Conservation (phyloP, 2,329 filamentous ascomycete genomes). For the Fonsecaea pedrosoi region DNA sequence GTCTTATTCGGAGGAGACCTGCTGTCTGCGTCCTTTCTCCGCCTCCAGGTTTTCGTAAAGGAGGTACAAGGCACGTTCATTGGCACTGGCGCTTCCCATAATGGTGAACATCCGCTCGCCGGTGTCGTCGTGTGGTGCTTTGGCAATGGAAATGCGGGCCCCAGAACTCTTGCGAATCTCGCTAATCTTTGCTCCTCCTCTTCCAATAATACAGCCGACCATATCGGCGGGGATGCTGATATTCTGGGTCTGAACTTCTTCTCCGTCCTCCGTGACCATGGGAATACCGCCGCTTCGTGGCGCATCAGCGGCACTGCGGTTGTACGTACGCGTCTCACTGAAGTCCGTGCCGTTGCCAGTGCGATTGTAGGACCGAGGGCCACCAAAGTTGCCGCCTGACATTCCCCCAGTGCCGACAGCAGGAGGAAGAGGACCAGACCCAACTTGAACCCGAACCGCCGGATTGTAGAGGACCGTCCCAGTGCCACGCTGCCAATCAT, state of each 20-base stretch:
- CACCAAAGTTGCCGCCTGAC: slow-evolving; percentile 53
- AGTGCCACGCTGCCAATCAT: slow-evolving; percentile 96
- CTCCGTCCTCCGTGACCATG: slow-evolving; percentile 92
- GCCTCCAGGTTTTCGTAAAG: slow-evolving; percentile 98
- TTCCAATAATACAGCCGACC: slow-evolving; percentile 99
- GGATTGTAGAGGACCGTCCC: slow-evolving; percentile 98
- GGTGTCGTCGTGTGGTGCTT: slow-evolving; percentile 94
- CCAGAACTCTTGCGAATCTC: slow-evolving; percentile 97
- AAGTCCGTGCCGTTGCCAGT: slow-evolving; percentile 98
- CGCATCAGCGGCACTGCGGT: slow-evolving; percentile 79
- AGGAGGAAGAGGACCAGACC: slow-evolving; percentile 60
- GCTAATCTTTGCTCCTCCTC: slow-evolving; percentile 94
- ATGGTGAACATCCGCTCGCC: slow-evolving; percentile 99
- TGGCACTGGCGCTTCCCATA: slow-evolving; percentile 90
- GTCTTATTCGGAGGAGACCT: slow-evolving; percentile 66
- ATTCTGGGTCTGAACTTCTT: slow-evolving; percentile 98
- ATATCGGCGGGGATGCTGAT: slow-evolving; percentile 99
- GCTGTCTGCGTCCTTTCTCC: slow-evolving; percentile 97
- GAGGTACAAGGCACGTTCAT: slow-evolving; percentile 94
- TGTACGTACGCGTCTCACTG: slow-evolving; percentile 78
- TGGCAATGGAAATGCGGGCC: slow-evolving; percentile 96
- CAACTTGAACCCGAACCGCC: slow-evolving; percentile 80
- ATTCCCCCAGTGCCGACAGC: slow-evolving; percentile 53
- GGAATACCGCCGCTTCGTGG: slow-evolving; percentile 68
- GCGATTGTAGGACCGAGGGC: slow-evolving; percentile 78